Evolutionary conservation across 176 grass and related monocot genomes (phyloP).

Genomic region (Rhynchospora breviuscula): DNA sequence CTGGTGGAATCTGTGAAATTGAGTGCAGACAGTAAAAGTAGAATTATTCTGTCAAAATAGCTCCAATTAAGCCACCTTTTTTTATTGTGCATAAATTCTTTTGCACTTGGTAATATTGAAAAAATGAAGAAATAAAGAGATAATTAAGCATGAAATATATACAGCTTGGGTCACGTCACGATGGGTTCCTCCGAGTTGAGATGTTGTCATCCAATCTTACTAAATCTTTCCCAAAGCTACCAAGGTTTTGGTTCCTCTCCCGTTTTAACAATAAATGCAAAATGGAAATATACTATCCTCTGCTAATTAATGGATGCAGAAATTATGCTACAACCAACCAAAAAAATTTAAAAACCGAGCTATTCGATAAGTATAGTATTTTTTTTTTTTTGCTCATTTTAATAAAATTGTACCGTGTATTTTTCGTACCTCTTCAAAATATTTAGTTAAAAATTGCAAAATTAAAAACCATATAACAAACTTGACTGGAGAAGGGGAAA

Average conservation of each 20-base stretch:
- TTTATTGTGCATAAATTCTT: slow-evolving; percentile 17
- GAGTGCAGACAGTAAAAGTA: not conserved
- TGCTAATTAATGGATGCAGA: no score
- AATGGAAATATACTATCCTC: not conserved
- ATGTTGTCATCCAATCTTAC: slow-evolving; percentile 20
- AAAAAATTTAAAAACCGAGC: no score
- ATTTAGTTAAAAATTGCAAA: no score
- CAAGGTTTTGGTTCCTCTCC: not conserved
- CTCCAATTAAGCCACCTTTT: slow-evolving; percentile 22
- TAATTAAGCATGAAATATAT: slow-evolving; percentile 13
- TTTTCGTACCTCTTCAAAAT: no score
- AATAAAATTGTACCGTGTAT: no score
- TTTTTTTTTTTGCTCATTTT: no score
- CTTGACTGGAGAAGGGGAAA: no score
- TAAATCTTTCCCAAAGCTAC: slow-evolving; percentile 15
- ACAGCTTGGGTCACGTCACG: slow-evolving; percentile 1
- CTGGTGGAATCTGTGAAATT: not conserved
- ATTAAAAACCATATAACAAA: not conserved
- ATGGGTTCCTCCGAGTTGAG: not conserved
- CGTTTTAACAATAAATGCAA: not conserved
- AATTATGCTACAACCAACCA: no score
- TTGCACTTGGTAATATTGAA: not conserved
- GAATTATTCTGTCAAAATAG: not conserved
- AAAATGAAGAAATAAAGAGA: not conserved
- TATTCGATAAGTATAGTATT: no score